Base-by-base conservation (phyloP, 1,284 basidiomycete species). In the Pseudozyma pruni region DNA sequence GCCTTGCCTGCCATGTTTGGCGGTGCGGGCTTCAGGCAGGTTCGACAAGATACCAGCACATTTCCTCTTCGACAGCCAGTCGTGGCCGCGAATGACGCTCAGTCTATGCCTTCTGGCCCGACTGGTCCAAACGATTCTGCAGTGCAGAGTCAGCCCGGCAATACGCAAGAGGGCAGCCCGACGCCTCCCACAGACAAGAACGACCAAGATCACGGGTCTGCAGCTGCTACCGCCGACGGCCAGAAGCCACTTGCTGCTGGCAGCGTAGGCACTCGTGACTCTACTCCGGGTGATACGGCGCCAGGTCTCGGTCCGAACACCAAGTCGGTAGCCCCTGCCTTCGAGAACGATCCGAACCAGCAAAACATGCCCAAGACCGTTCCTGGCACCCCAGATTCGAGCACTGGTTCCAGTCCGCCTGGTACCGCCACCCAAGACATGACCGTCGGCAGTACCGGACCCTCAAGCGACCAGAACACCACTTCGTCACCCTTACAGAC, bases 321-420 rank as follows among this genome's bases (percentile, higher is more conserved):
- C 7, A 25, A 29, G 3, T 53, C 62, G 10, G 62, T 64, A 9
- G 46, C 54, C 1, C 55, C 62, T 11, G 45, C 37, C 0, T 40
- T 64, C 23, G 37, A 38, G 13, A 55, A 51, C 16, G 59, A 62
- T 41, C 55, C 55, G 19, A 20, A 39, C 3, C 19, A 23, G 3
- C 49, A 50, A 16, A 38, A 51, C 14, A 39, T 57, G 44, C 61
- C 61, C 16, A 38, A 57, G 31, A 14, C 46, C 17, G 13, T n/a
- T n/a, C 27, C 38, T 17, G 34, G 14, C 10, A 17, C 19, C 5
- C 33, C 38, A 17, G n/a, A 20, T 27, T n/a, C 40, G 6, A 31
- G n/a, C 27, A 14, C 35, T 39, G n/a, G n/a, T n/a, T n/a, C n/a
- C n/a, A n/a, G n/a, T n/a, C n/a, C n/a, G n/a, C n/a, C n/a, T n/a